These are phyloP conservation scores for Suhomyces sp. DNA, from an alignment of 805 yeast species.

Conservation along the genomic window DNA sequence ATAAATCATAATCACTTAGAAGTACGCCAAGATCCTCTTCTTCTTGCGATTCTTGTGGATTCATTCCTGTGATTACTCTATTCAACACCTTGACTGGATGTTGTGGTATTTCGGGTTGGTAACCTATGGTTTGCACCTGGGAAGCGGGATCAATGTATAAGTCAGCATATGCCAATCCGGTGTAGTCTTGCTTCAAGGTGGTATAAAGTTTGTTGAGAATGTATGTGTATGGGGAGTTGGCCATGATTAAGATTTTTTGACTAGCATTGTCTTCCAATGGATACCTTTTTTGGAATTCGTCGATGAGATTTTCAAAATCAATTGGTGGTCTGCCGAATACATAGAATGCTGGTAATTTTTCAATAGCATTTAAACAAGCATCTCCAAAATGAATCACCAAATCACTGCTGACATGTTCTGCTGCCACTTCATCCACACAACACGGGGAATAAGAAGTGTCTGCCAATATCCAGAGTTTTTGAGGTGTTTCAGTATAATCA, in stretches of 20 bases:
- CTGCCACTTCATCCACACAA: constrained; percentile 96
- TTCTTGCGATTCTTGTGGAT: too few relatives aligned
- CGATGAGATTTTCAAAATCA: constrained; percentile 39
- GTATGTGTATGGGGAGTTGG: constrained; percentile 66
- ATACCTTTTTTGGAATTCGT: constrained; percentile 43
- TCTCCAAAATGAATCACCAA: constrained; percentile 91
- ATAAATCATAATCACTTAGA: constrained; percentile 47
- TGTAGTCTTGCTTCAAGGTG: constrained; percentile 28
- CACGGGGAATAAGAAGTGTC: constrained; percentile 96
- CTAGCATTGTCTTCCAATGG: constrained; percentile 25
- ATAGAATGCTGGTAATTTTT: constrained; percentile 70
- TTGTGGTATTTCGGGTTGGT: constrained; percentile 18
- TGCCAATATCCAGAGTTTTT: constrained; percentile 75
- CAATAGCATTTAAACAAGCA: constrained; percentile 83
- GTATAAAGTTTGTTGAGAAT: constrained; percentile 42
- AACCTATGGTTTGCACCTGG: constrained; percentile 44
- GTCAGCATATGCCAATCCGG: constrained; percentile 34
- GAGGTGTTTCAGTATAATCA: neutral
- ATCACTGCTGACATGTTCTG: constrained; percentile 86
- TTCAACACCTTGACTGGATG: constrained; percentile 13
- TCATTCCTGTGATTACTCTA: constrained; percentile 17
- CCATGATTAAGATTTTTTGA: constrained; percentile 60
- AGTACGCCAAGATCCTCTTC: constrained; percentile 18
- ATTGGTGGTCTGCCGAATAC: constrained; percentile 71
- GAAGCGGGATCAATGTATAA: constrained; percentile 25